Base-by-base conservation (phyloP, 768 basidiomycete species). In the Lactarius hengduanensis region DNA sequence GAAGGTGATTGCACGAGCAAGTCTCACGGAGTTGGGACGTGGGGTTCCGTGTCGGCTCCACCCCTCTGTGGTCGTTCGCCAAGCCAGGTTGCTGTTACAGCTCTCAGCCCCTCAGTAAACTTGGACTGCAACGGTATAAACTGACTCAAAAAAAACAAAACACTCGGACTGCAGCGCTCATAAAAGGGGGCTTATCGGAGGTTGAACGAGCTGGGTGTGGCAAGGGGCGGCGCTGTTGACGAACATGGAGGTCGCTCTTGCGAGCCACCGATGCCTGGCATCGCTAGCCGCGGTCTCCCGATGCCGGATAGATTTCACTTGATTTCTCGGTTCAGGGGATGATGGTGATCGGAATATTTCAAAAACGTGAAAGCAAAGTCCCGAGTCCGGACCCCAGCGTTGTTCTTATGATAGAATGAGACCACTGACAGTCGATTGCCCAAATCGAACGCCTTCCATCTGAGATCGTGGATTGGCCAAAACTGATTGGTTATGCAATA, bases 171-270 rank as follows among this genome's bases (percentile, higher is more conserved):
- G 36, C 36, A 38, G 36, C 13, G 3, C 36, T 13, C 62, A 34
- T 7, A 56, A 41, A 50, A 61, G 22, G 30, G 22, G 56, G 45
- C n/a, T 10, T 10, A 47, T 53, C 65, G n/a, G 45, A 57, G 56
- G 61, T 61, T 47, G 36, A 34, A 40, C 32, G 9, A 32, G 20
- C 7, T 3, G 18, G 62, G 16, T 47, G 22, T n/a, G 47, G 47
- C n/a, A 38, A 56, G n/a, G n/a, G n/a, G n/a, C n/a, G 3, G 20
- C 40, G 40, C 45, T 13, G 10, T n/a, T 10, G n/a, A n/a, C n/a
- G n/a, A n/a, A n/a, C n/a, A n/a, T n/a, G n/a, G 10, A 22, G 2
- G 9, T n/a, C 45, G 9, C 43, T 18, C 47, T 47, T 10, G n/a
- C 20, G 9, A 45, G 20, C 8, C 9, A n/a, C 10, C 9, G 8